Base-by-base conservation (phyloP, 1,284 basidiomycete genomes). In the Pseudozyma sp. region DNA sequence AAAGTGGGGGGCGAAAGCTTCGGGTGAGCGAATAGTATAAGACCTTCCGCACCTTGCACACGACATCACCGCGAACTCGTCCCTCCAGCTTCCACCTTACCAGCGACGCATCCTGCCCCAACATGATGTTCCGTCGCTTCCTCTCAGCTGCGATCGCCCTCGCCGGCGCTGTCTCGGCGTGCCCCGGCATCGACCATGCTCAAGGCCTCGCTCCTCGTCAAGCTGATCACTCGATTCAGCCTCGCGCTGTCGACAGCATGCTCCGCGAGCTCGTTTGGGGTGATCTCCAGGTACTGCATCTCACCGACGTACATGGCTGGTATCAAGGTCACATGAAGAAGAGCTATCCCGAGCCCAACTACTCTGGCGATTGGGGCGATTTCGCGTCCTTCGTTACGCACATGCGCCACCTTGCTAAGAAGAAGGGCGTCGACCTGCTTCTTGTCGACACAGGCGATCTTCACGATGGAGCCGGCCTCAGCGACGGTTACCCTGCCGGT, bases 251-350 rank as follows among this genome's bases (percentile, higher is more conserved):
- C 43, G 50, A 54, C 5, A 46, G 37, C 7, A 24, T 68, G 17
- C 56, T 82, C 24, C 64, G 77, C 30, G 88, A 89, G 39, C 87
- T 94, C 24, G 87, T 88, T 46, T 93, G 92, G 92, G 89, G 90
- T 19, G 90, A 92, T 75, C 85, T 93, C 31, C 92, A 92, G 76
- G 87, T 92, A 74, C 86, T 93, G 52, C 90, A 92, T 80, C 92
- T 91, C n/a, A 93, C 92, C 0, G 92, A 93, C 81, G 90, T 88
- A 44, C 92, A 93, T 84, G 92, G 82, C 54, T 70, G 73, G 66
- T 76, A 74, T 34, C 70, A 78, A 16, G 40, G 81, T n/a, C 81
- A 84, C 60, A 57, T 69, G 29, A 81, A 83, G 63, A 54, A 75
- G 16, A 74, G 76, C 45, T 55, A 79, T n/a, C 82, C 82, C 2